Conservation (phyloP, 2,329 filamentous ascomycete genomes). For the Colletotrichum sp. region DNA sequence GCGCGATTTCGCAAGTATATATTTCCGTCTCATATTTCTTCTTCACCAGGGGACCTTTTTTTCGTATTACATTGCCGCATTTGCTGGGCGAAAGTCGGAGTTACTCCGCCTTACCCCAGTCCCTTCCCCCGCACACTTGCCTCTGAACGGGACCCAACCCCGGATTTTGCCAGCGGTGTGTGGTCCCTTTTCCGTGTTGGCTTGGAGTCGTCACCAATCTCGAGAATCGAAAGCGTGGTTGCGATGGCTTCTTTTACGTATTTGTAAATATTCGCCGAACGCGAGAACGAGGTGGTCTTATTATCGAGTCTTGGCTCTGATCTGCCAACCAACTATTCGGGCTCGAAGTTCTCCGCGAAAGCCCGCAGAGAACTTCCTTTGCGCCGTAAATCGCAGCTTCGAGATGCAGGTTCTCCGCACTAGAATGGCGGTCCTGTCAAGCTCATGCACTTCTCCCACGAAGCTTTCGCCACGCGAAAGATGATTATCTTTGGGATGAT, state of each 20-base stretch:
- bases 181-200: constrained; percentile 3
- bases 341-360: not conserved
- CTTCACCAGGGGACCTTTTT: not conserved
- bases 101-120: constrained; percentile 11
- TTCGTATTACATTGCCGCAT: not conserved
- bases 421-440: not conserved
- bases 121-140: constrained; percentile 2
- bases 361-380: not conserved
- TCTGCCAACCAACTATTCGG: not conserved
- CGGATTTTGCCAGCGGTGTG: not conserved
- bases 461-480: not conserved
- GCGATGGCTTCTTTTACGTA: not conserved
- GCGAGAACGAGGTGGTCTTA: not conserved
- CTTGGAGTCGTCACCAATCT: not conserved
- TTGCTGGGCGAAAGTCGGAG: not conserved
- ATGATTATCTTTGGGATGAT: not conserved
- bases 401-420: not conserved
- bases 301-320: not conserved
- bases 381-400: not conserved
- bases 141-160: not conserved
- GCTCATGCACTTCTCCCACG: not conserved
- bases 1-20: not conserved
- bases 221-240: not conserved
- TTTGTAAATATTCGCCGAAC: not conserved
- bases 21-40: not conserved